Percentiles rank a stretch among this genome's conserved stretches.
These are phyloP conservation scores for Nectriaceae sp. DNA, from an alignment of 2,329 filamentous ascomycete species.

Conservation along the genomic window DNA sequence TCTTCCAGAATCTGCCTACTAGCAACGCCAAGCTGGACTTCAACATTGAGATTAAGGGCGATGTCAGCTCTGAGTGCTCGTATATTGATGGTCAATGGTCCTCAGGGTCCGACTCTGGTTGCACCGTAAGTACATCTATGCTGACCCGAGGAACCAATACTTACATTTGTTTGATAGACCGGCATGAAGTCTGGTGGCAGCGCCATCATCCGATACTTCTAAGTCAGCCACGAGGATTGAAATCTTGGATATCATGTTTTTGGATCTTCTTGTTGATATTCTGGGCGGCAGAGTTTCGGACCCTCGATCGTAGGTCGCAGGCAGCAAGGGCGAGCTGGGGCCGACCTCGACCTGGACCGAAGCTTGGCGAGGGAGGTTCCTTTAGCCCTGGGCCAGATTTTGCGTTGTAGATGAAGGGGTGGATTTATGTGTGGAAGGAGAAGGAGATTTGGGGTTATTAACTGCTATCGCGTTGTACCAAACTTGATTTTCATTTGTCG, in stretches of 20 bases:
- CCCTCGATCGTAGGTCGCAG: slow-evolving; percentile 19
- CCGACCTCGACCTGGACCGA: slow-evolving; percentile 8
- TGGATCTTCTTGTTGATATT: slow-evolving; percentile 40
- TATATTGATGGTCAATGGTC: slow-evolving; percentile 65
- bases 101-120: slow-evolving; percentile 60
- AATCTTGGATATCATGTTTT: slow-evolving; percentile 28
- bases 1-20: slow-evolving; percentile 83
- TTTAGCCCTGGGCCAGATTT: slow-evolving; percentile 16
- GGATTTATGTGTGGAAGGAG: too few relatives aligned
- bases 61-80: slow-evolving; percentile 60
- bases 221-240: slow-evolving; percentile 13
- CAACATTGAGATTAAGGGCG: slow-evolving; percentile 75
- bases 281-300: slow-evolving; percentile 25
- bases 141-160: slow-evolving; percentile 1
- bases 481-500: not conserved
- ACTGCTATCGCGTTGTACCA: not conserved
- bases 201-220: slow-evolving; percentile 48
- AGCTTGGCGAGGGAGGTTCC: slow-evolving; percentile 12
- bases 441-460: not conserved
- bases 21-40: slow-evolving; percentile 71
- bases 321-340: slow-evolving; percentile 14
- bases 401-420: slow-evolving; percentile 3
- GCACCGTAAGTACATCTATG: slow-evolving; percentile 68
- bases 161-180: slow-evolving; percentile 39
- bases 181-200: slow-evolving; percentile 42